These are phyloP conservation scores for Populus davidiana DNA, from an alignment of 345 rosid species.

Conservation along the genomic window DNA sequence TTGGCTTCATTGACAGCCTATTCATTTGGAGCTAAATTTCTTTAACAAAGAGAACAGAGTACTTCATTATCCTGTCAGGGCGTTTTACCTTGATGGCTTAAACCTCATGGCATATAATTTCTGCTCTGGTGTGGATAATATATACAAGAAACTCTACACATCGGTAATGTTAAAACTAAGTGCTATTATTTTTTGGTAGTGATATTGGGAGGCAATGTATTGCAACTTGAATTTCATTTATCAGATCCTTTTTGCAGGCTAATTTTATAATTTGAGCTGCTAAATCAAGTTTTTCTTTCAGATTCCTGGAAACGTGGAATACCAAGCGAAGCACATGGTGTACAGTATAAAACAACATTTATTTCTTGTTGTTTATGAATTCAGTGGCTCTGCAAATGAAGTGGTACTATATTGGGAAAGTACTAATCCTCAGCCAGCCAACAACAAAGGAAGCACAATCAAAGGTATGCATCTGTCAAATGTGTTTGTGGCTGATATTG, in stretches of 20 bases:
- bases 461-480: constrained; percentile 52
- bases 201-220: constrained; percentile 3
- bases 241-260: background rate
- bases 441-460: constrained; percentile 72
- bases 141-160: constrained; percentile 84
- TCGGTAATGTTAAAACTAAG: constrained; percentile 47
- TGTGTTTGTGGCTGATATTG: constrained; percentile 5
- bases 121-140: constrained; percentile 70
- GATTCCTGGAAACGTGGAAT: constrained; percentile 84
- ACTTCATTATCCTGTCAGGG: constrained; percentile 92
- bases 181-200: background rate
- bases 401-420: constrained; percentile 94
- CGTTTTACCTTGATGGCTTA: constrained; percentile 79
- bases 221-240: background rate
- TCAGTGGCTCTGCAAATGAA: constrained; percentile 75
- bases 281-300: constrained; percentile 29
- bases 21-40: constrained; percentile 96
- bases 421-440: constrained; percentile 54
- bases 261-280: background rate
- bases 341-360: constrained; percentile 70
- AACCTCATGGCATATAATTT: constrained; percentile 89
- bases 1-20: constrained; percentile 61
- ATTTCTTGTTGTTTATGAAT: constrained; percentile 83
- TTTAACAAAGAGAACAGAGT: constrained; percentile 88
- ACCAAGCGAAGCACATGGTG: constrained; percentile 64